Percentiles rank a stretch among this genome's conserved stretches.
Conservation (phyloP, 2,329 filamentous ascomycete genomes). For the Chalara sp. region DNA sequence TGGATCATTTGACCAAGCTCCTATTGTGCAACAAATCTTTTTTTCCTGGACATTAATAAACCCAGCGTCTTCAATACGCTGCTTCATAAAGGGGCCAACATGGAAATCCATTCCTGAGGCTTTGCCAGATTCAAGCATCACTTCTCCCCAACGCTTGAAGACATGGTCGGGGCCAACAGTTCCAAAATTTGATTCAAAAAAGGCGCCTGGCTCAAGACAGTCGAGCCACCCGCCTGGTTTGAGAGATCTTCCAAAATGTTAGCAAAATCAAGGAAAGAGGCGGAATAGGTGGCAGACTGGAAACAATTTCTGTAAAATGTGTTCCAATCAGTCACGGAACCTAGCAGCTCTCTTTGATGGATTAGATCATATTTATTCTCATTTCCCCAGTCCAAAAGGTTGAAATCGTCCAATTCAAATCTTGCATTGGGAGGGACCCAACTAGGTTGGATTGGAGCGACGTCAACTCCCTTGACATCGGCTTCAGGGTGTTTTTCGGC, state of each 20-base stretch:
- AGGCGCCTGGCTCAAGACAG: conserved; percentile 11
- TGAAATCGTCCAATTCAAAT: conserved; percentile 58
- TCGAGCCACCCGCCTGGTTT: conserved; percentile 14
- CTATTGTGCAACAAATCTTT: conserved; percentile 37
- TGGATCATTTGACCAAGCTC: conserved; percentile 38
- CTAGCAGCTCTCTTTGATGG: conserved; percentile 18
- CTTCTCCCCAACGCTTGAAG: conserved; percentile 11
- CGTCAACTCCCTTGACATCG: conserved; percentile 46
- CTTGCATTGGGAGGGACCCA: conserved; percentile 53
- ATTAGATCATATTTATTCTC: conserved; percentile 26
- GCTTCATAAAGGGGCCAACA: conserved; percentile 18
- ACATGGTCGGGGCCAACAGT: conserved; percentile 6
- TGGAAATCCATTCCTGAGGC: conserved; percentile 12
- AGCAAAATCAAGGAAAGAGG: not conserved
- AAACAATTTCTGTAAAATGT: conserved; percentile 9
- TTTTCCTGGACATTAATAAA: conserved; percentile 34
- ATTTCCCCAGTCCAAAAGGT: conserved; percentile 28
- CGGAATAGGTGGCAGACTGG: not conserved
- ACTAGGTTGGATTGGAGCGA: conserved; percentile 49
- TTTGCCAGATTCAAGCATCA: conserved; percentile 11
- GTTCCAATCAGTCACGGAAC: conserved; percentile 10
- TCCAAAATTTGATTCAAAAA: conserved; percentile 8
- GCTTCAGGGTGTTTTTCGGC: conserved; percentile 37
- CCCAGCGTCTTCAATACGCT: conserved; percentile 29
- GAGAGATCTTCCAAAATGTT: conserved; percentile 4